Evolutionary conservation across 768 basidiomycete species (phyloP).

Genomic region (Collybiopsis confluens): DNA sequence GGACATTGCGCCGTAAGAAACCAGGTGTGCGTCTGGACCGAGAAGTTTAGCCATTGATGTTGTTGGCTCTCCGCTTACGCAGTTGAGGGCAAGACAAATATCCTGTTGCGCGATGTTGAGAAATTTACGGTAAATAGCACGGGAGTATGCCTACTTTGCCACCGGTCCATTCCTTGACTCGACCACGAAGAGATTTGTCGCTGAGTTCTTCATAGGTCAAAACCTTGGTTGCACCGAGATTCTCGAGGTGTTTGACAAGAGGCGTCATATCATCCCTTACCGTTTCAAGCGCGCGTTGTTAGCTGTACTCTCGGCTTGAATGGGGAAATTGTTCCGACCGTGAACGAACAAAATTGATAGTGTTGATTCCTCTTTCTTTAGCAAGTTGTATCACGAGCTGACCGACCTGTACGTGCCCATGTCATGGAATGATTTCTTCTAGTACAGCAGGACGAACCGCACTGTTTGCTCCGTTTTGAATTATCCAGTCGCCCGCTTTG

Average conservation of each 20-base stretch:
- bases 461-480: conserved; percentile 89
- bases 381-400: conserved; percentile 87
- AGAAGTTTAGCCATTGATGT: conserved; percentile 66
- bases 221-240: conserved; percentile 75
- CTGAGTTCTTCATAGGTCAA: conserved; percentile 72
- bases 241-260: conserved; percentile 45
- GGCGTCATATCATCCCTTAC: conserved; percentile 48
- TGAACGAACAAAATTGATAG: conserved; percentile 77
- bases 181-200: conserved; percentile 49
- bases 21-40: conserved; percentile 63
- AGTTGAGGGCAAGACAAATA: conserved; percentile 46
- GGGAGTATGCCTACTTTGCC: too few species aligned
- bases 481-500: conserved; percentile 68
- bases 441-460: conserved; percentile 45
- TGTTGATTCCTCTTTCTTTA: conserved; percentile 62
- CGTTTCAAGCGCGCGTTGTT: too few species aligned
- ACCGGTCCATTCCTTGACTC: conserved; percentile 60
- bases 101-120: conserved; percentile 19
- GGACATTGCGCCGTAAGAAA: conserved; percentile 91
- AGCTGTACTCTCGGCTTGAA: too few species aligned
- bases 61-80: conserved; percentile 63
- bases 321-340: conserved; percentile 41
- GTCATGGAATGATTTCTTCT: conserved; percentile 1
- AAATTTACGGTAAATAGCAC: conserved; percentile 1
- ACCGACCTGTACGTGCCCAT: conserved; percentile 56